Percentiles rank a stretch among this genome's conserved stretches.
These are phyloP conservation scores for Polygonum maritimum DNA, from an alignment of 148 eudicot genomes.

Conservation along the genomic window DNA sequence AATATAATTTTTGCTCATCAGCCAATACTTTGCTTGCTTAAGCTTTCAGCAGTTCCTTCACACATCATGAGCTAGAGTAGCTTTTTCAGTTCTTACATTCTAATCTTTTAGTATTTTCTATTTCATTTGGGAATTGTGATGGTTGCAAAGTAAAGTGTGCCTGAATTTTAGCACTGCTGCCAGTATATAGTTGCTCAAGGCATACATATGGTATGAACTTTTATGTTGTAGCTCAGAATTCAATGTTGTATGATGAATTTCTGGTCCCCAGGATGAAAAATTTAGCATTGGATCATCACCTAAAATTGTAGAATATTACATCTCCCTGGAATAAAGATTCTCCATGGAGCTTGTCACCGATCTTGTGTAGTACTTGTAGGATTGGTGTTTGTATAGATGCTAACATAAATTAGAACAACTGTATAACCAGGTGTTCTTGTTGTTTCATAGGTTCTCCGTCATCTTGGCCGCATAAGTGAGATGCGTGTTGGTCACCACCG, in stretches of 20 bases:
- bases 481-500: constrained; percentile 77
- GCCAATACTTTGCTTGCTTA: not conserved
- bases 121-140: not conserved
- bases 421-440: not conserved
- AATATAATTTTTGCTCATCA: not conserved
- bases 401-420: not conserved
- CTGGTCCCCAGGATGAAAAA: not conserved
- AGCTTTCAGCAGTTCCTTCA: not conserved
- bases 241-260: too few species aligned
- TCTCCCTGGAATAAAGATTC: not conserved
- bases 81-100: not conserved
- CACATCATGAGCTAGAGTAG: not conserved
- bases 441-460: constrained; percentile 67
- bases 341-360: not conserved
- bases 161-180: not conserved
- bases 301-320: not conserved
- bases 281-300: not conserved
- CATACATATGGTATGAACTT: not conserved
- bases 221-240: too few species aligned
- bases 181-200: not conserved
- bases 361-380: not conserved
- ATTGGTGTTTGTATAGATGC: not conserved
- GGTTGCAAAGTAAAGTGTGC: not conserved
- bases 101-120: not conserved
- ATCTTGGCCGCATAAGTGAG: constrained; percentile 82